Evolutionary conservation across 306 rosid genomes (phyloP).

Genomic region (Herpetospermum pedunculosum): DNA sequence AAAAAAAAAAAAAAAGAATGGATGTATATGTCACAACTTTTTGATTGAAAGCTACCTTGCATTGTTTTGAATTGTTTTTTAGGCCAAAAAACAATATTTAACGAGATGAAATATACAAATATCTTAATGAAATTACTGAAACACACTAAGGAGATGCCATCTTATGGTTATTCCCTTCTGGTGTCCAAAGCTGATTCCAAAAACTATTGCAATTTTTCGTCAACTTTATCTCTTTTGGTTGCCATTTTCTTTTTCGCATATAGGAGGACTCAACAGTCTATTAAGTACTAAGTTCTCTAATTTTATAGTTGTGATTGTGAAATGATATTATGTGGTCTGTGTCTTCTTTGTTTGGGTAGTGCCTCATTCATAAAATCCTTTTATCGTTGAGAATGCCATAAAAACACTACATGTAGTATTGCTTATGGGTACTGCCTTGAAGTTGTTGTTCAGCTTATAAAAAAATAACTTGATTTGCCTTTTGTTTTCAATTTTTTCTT

Average conservation of each 20-base stretch:
- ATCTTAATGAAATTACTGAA: too few relatives aligned
- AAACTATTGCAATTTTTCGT: not conserved
- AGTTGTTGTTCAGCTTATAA: not conserved
- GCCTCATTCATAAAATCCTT: not conserved
- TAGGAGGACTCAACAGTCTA: not conserved
- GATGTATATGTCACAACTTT: not conserved
- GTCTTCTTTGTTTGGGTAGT: not conserved
- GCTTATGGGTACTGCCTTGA: not conserved
- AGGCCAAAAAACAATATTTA: too few relatives aligned
- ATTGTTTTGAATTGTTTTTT: too few relatives aligned
- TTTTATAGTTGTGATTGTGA: not conserved
- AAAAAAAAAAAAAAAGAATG: too few relatives aligned
- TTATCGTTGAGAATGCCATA: not conserved
- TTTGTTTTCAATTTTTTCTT: constrained; percentile 5
- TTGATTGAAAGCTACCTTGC: too few relatives aligned
- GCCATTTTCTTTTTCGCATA: not conserved
- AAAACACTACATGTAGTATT: not conserved
- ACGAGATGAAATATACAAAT: too few relatives aligned
- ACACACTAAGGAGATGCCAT: not conserved
- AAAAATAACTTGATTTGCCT: not conserved
- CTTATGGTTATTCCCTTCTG: not conserved
- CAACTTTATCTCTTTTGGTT: not conserved
- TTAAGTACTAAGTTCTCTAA: not conserved
- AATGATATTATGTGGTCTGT: not conserved
- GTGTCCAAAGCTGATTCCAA: not conserved